Conservation (phyloP, 1,284 basidiomycete species). For the Thelephora terrestris region DNA sequence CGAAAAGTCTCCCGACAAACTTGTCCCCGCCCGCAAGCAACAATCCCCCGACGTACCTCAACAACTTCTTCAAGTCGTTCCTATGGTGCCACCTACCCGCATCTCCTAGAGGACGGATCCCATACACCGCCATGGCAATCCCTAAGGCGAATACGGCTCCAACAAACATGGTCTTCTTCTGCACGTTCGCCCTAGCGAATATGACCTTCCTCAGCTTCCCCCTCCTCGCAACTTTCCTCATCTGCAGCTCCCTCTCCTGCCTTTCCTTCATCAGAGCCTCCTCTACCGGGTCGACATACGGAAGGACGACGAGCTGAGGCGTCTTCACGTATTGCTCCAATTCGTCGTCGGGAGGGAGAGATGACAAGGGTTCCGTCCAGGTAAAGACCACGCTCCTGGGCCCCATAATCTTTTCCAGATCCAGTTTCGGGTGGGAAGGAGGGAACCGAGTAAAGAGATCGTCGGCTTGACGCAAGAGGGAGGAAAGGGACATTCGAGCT, state of each 20-base stretch:
- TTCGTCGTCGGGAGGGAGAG: slow-evolving; percentile 40
- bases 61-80: neutral
- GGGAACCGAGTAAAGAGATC: slow-evolving; percentile 33
- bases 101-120: slow-evolving; percentile 22
- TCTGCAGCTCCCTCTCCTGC: slow-evolving; percentile 15
- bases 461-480: slow-evolving; percentile 35
- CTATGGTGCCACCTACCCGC: slow-evolving; percentile 2
- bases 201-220: slow-evolving; percentile 19
- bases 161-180: slow-evolving; percentile 41
- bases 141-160: slow-evolving; percentile 57
- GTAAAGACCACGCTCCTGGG: slow-evolving; percentile 52
- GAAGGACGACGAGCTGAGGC: slow-evolving; percentile 43
- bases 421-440: slow-evolving; percentile 34
- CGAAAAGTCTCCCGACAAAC: too few relatives aligned
- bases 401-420: slow-evolving; percentile 56
- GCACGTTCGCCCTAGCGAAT: slow-evolving; percentile 22
- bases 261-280: slow-evolving; percentile 11
- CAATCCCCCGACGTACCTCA: neutral
- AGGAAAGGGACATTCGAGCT: slow-evolving; percentile 27
- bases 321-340: slow-evolving; percentile 52
- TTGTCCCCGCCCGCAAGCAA: neutral
- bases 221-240: slow-evolving; percentile 9
- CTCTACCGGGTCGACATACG: slow-evolving; percentile 29
- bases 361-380: slow-evolving; percentile 37
- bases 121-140: slow-evolving; percentile 56